Evolutionary conservation across 306 rosid species (phyloP).

Genomic region (Vachellia pachyceras): DNA sequence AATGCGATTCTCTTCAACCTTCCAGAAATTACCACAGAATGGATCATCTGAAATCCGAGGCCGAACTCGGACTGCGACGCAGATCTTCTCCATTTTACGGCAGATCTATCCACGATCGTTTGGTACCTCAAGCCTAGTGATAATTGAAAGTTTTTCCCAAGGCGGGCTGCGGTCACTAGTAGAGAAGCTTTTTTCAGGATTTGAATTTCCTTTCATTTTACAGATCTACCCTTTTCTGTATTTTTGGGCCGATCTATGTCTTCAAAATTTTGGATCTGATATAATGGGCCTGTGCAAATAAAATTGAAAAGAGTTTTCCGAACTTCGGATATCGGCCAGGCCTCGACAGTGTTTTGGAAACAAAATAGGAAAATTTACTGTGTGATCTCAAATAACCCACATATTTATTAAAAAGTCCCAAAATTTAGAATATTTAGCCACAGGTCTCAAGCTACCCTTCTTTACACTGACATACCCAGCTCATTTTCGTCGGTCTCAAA

Average conservation of each 20-base stretch:
- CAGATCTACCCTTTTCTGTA: slow-evolving; percentile 28
- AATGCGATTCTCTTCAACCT: slow-evolving; percentile 83
- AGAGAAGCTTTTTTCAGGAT: slow-evolving; percentile 1
- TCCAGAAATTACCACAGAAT: slow-evolving; percentile 70
- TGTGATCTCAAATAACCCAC: too few species aligned
- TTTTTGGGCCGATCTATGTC: neutral
- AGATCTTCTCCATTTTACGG: slow-evolving; percentile 76
- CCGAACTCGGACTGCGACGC: slow-evolving; percentile 86
- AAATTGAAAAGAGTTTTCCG: slow-evolving; percentile 32
- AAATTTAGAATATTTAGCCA: too few species aligned
- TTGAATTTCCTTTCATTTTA: slow-evolving; percentile 34
- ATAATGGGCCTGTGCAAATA: too few species aligned
- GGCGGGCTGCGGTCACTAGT: slow-evolving; percentile 23
- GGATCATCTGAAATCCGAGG: slow-evolving; percentile 61
- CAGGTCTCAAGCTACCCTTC: too few species aligned
- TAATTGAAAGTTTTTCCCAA: neutral
- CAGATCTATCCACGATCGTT: neutral
- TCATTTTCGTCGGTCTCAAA: too few species aligned
- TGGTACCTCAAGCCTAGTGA: neutral
- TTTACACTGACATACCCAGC: too few species aligned
- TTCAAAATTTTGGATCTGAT: neutral
- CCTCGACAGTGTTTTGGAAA: too few species aligned
- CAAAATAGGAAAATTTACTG: too few species aligned
- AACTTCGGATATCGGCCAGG: too few species aligned
- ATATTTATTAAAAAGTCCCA: too few species aligned